A percentile compares a stretch with the other conserved stretches of the same genome.
Evolutionary conservation across 345 rosid species (phyloP).

Genomic region (Pseudoturritis turrita): DNA sequence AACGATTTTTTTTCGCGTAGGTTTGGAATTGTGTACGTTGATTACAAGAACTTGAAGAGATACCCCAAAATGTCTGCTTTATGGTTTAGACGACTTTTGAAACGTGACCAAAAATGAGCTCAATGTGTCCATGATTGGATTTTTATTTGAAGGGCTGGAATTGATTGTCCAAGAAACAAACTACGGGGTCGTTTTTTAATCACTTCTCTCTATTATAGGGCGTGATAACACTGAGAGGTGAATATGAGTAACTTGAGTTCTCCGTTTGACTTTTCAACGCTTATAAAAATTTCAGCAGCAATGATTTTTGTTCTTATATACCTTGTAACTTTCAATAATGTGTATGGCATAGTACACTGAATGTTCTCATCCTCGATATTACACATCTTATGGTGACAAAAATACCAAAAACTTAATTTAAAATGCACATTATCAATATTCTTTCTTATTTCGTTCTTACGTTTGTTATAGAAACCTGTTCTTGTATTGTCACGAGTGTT

Average conservation of each 20-base stretch:
- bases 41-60: constrained; percentile 62
- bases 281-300: background rate
- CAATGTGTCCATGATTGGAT: background rate
- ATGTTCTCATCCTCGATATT: background rate
- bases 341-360: background rate
- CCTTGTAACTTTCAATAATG: no score
- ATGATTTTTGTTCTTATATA: background rate
- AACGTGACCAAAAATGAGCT: constrained; percentile 28
- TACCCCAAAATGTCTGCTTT: constrained; percentile 90
- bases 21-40: constrained; percentile 89
- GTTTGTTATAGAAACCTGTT: no score
- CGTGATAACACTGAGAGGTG: background rate
- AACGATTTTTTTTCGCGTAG: constrained; percentile 2
- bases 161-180: background rate
- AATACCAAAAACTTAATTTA: no score
- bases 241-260: background rate
- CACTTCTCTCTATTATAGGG: background rate
- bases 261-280: background rate
- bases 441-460: no score
- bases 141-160: background rate
- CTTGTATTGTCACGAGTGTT: no score
- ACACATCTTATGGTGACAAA: no score
- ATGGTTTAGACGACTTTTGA: constrained; percentile 72
- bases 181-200: background rate
- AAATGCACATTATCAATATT: no score